phyloP scores from a whole-genome alignment of 2,329 filamentous ascomycete genomes.

The Fusarium burgessii region DNA sequence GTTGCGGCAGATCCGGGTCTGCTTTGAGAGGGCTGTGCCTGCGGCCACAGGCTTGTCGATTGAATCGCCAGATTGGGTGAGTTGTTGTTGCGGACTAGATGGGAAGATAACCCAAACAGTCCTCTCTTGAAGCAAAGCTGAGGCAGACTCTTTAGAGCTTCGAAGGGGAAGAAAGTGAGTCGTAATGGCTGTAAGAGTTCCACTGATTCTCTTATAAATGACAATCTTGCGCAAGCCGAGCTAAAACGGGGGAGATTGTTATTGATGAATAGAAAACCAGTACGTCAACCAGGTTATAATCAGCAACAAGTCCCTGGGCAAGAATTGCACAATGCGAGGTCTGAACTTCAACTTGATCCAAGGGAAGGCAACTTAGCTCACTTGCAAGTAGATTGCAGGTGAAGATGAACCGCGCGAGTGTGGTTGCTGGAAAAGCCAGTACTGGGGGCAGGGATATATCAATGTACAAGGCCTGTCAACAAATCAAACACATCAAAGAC shows the following conservation, averaged over 20 bases:
- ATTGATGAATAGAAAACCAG: constrained; percentile 29
- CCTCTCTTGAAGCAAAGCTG: constrained; percentile 38
- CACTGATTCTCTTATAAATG: constrained; percentile 6
- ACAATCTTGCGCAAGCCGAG: constrained; percentile 9
- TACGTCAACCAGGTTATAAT: constrained; percentile 29
- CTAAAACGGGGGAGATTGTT: constrained; percentile 18
- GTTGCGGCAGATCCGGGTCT: constrained; percentile 50
- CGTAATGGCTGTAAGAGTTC: constrained; percentile 7
- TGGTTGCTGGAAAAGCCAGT: constrained; percentile 29
- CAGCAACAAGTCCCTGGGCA: constrained; percentile 28
- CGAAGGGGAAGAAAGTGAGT: constrained; percentile 7
- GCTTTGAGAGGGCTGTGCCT: constrained; percentile 49
- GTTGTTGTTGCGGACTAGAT: constrained; percentile 47
- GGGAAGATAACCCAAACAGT: constrained; percentile 53
- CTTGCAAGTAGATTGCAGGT: constrained; percentile 32
- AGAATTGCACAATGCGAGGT: constrained; percentile 28
- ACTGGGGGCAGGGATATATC: constrained; percentile 40
- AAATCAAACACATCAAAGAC: constrained; percentile 43
- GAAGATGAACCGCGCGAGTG: constrained; percentile 35
- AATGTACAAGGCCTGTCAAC: constrained; percentile 37
- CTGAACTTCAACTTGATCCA: constrained; percentile 14
- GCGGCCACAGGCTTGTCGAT: constrained; percentile 51
- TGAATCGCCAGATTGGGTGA: constrained; percentile 52
- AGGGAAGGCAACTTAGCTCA: constrained; percentile 31
- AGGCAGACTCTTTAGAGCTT: constrained; percentile 12